These are phyloP conservation scores for Laguncularia racemosa DNA, from an alignment of 345 rosid species.

Conservation along the genomic window DNA sequence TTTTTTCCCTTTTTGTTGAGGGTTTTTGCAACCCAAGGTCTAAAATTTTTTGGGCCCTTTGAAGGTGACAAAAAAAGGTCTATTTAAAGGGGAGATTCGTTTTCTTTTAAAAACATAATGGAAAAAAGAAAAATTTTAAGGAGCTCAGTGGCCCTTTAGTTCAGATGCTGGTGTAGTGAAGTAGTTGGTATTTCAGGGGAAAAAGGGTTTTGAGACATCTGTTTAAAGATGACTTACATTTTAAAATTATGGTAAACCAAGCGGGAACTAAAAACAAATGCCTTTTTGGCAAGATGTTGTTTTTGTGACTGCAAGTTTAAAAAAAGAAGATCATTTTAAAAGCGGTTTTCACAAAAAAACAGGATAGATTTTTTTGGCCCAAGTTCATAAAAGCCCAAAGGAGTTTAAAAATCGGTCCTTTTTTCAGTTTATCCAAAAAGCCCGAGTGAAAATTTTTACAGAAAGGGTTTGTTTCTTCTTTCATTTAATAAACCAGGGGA, in stretches of 20 bases:
- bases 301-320: slow-evolving; percentile 25
- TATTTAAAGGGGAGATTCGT: not conserved
- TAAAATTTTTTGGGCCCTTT: too few relatives aligned
- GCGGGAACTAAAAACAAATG: slow-evolving; percentile 1
- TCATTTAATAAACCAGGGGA: slow-evolving; percentile 32
- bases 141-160: slow-evolving; percentile 27
- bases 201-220: slow-evolving; percentile 27
- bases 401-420: slow-evolving; percentile 28
- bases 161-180: slow-evolving; percentile 14
- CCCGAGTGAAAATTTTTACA: slow-evolving; percentile 24
- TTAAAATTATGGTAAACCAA: slow-evolving; percentile 14
- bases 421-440: slow-evolving; percentile 36
- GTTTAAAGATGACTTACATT: slow-evolving; percentile 18
- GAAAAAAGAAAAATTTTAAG: slow-evolving; percentile 68
- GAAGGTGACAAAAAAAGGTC: too few relatives aligned
- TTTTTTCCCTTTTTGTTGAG: too few relatives aligned
- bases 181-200: slow-evolving; percentile 26
- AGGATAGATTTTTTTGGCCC: slow-evolving; percentile 34
- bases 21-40: too few relatives aligned
- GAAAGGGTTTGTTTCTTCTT: slow-evolving; percentile 36
- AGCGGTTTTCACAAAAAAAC: slow-evolving; percentile 71
- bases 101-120: slow-evolving; percentile 30
- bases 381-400: slow-evolving; percentile 16
- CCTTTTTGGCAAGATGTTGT: slow-evolving; percentile 17
- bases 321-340: slow-evolving; percentile 69